Evolutionary conservation across 2,329 filamentous ascomycete genomes (phyloP), one percentile per base, ranked within the genome.

Genomic region (Paramyrothecium sp.): DNA sequence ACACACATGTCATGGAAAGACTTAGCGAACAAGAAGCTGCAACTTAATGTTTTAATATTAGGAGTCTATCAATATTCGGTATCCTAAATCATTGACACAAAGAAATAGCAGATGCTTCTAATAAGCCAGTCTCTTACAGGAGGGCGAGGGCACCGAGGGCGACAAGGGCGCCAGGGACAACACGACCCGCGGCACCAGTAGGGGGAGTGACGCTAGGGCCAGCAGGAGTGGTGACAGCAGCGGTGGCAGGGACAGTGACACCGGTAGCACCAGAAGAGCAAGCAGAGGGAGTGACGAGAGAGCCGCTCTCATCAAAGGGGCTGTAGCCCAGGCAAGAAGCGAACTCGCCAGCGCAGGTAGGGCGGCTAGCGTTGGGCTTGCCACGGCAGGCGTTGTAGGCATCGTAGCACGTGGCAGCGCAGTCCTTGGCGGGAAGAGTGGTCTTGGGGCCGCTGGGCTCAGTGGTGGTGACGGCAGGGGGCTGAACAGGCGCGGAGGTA

Each of bases 91-190:
- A 30, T n/a, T 30, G 26, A 30, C 26, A 30, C 26, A n/a, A n/a
- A 30, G 26, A 30, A 30, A 30, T 10, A 30, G 10, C 26, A n/a
- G n/a, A 30, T 30, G 26, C 26, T 30, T 30, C 26, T 30, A 30
- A 30, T 4, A 30, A 30, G 26, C 26, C 10, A 30, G 26, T 30
- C 26, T n/a, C 0, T 60, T 69, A 69, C 34, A 69, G 57, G 34
- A 70, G 56, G 44, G 63, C 64, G 47, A 67, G 21, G 21, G 62
- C 62, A 51, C 65, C 67, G n/a, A 68, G 58, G 23, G 67, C 61
- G 8, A 68, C 41, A 30, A 66, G 54, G 51, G 65, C 57, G 30
- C 56, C 61, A 30, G 67, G 65, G 46, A 55, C 53, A 21, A 67
- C 44, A 51, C 56, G 57, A 4, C 62, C 63, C 20, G 65, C 65